Evolutionary conservation across 345 rosid genomes (phyloP).

Genomic region (Erysimum cheiranthoides): DNA sequence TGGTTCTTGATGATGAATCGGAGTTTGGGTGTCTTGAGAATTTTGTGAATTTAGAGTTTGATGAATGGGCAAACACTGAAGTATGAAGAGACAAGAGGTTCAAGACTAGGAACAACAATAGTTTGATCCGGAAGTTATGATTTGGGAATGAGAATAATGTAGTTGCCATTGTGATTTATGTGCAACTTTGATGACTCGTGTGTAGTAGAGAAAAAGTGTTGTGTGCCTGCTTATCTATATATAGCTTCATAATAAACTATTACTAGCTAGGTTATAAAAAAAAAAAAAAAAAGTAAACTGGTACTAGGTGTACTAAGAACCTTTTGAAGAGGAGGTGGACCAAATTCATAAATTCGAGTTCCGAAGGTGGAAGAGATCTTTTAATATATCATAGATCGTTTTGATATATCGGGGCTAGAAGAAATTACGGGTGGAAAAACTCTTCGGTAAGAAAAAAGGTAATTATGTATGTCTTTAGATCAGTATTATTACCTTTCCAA

Average conservation of each 20-base stretch:
- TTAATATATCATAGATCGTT: neutral
- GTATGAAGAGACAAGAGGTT: slow-evolving; percentile 18
- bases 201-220: slow-evolving; percentile 33
- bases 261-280: neutral
- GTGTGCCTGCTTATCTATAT: slow-evolving; percentile 23
- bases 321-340: slow-evolving; percentile 23
- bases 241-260: slow-evolving; percentile 11
- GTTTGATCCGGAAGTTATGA: slow-evolving; percentile 8
- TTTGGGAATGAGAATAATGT: slow-evolving; percentile 11
- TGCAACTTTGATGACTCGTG: slow-evolving; percentile 21
- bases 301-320: slow-evolving; percentile 30
- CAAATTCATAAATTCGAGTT: slow-evolving; percentile 12
- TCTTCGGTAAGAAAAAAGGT: neutral
- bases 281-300: neutral
- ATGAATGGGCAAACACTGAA: slow-evolving; percentile 32
- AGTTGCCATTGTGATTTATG: slow-evolving; percentile 38
- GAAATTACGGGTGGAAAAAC: neutral
- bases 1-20: slow-evolving; percentile 25
- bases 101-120: slow-evolving; percentile 13
- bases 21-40: slow-evolving; percentile 32
- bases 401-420: neutral
- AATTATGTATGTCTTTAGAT: neutral
- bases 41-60: slow-evolving; percentile 44
- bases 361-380: slow-evolving; percentile 6
- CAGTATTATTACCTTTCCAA: neutral